Evolutionary conservation across 2,329 filamentous ascomycete species (phyloP).

Genomic region (Fusarium solani-melongenae): DNA sequence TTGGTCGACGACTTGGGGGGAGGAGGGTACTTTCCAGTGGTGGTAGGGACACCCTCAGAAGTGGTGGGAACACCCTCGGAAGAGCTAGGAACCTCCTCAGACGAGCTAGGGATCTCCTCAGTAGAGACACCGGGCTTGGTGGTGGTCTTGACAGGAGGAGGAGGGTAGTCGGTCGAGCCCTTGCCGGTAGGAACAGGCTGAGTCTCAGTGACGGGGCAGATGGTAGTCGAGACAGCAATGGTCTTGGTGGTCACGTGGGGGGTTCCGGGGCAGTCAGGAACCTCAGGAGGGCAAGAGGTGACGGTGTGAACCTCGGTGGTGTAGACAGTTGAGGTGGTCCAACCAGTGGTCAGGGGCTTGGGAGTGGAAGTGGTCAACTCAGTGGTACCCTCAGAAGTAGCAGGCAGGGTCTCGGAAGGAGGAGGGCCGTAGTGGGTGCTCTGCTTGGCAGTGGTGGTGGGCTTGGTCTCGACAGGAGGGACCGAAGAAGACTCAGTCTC

Average conservation of each 20-base stretch:
- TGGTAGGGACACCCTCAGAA: neutral
- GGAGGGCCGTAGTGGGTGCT: neutral
- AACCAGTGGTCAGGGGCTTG: neutral
- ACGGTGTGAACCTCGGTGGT: slow-evolving; percentile 29
- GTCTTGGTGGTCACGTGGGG: slow-evolving; percentile 31
- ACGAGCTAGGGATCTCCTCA: neutral
- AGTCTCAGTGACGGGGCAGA: slow-evolving; percentile 29
- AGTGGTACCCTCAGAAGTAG: neutral
- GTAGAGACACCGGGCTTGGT: neutral
- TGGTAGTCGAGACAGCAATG: slow-evolving; percentile 17
- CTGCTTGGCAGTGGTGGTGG: neutral
- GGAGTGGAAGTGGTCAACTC: neutral
- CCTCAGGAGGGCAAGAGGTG: slow-evolving; percentile 26
- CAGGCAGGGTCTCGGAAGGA: neutral
- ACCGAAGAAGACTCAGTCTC: neutral
- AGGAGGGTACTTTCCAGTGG: neutral
- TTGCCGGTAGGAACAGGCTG: neutral
- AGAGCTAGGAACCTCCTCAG: neutral
- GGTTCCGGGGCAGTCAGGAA: slow-evolving; percentile 15
- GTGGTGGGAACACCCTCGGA: neutral
- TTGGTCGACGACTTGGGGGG: neutral
- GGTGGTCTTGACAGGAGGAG: neutral
- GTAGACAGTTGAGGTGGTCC: slow-evolving; percentile 33
- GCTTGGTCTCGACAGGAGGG: neutral
- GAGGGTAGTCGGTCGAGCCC: neutral